phyloP scores from a whole-genome alignment of 2,329 filamentous ascomycete species.

The Penicillium sp. region DNA sequence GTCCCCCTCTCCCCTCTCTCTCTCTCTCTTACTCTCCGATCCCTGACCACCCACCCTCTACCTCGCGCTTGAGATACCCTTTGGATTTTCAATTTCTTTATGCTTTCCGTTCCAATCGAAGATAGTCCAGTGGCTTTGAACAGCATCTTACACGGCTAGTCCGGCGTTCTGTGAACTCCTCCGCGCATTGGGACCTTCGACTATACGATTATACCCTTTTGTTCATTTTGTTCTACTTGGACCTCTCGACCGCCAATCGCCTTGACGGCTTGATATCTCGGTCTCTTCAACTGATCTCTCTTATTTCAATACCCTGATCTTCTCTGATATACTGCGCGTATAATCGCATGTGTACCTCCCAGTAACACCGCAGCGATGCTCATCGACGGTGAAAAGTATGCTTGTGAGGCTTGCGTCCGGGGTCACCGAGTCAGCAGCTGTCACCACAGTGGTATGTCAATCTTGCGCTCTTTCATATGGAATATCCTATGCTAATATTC shows the following conservation, averaged over 20 bases:
- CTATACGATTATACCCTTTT: slow-evolving; percentile 36
- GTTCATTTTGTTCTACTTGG: slow-evolving; percentile 23
- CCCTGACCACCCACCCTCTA: slow-evolving; percentile 12
- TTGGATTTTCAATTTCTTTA: slow-evolving; percentile 10
- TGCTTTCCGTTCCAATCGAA: slow-evolving; percentile 12
- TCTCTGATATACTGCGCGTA: slow-evolving; percentile 27
- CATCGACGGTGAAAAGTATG: slow-evolving; percentile 94
- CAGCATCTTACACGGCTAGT: background rate
- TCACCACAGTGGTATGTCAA: slow-evolving; percentile 81
- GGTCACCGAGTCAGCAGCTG: slow-evolving; percentile 99
- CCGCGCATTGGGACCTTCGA: slow-evolving; percentile 31
- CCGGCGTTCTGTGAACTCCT: slow-evolving; percentile 22
- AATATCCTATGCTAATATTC: slow-evolving; percentile 14
- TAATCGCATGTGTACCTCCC: slow-evolving; percentile 40
- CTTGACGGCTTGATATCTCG: slow-evolving; percentile 31
- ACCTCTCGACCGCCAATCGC: slow-evolving; percentile 24
- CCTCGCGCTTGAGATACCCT: slow-evolving; percentile 17
- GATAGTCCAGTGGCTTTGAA: slow-evolving; percentile 1
- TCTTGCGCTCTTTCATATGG: background rate
- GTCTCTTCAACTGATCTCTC: slow-evolving; percentile 9
- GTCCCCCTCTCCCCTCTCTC: slow-evolving; percentile 33
- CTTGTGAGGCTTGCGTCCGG: slow-evolving; percentile 96
- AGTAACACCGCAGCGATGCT: slow-evolving; percentile 58
- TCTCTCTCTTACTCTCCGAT: slow-evolving; percentile 19
- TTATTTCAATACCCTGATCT: slow-evolving; percentile 17